Evolutionary conservation across 2,329 filamentous ascomycete species (phyloP).

Genomic region (Talaromyces piceae): DNA sequence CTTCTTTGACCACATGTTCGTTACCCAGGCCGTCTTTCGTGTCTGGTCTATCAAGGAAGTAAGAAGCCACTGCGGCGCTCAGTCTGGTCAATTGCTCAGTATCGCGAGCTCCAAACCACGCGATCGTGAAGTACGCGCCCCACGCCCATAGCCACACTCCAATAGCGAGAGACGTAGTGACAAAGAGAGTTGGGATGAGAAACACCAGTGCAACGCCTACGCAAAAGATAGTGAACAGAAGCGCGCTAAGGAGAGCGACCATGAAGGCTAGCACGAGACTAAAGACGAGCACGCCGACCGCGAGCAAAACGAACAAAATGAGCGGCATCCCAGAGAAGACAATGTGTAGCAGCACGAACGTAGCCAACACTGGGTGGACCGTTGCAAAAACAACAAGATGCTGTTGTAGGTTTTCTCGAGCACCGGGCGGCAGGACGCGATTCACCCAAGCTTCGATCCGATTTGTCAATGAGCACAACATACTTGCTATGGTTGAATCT

Average conservation of each 20-base stretch:
- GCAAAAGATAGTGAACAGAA: slow-evolving; percentile 45
- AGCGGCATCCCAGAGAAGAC: slow-evolving; percentile 60
- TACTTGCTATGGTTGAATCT: slow-evolving; percentile 2
- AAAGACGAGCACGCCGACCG: slow-evolving; percentile 54
- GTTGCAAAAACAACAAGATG: slow-evolving; percentile 50
- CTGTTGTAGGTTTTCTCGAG: slow-evolving; percentile 51
- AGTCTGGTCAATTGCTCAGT: slow-evolving; percentile 6
- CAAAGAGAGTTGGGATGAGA: slow-evolving; percentile 10
- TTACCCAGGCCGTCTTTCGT: not conserved
- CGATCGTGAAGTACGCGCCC: slow-evolving; percentile 6
- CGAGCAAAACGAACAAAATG: slow-evolving; percentile 61
- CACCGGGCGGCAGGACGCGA: slow-evolving; percentile 51
- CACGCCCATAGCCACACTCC: slow-evolving; percentile 12
- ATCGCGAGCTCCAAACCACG: slow-evolving; percentile 5
- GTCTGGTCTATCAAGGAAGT: slow-evolving; percentile 12
- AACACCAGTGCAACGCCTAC: slow-evolving; percentile 12
- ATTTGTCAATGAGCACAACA: slow-evolving; percentile 3
- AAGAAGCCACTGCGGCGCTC: slow-evolving; percentile 47
- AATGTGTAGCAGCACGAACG: slow-evolving; percentile 60
- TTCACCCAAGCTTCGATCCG: slow-evolving; percentile 31
- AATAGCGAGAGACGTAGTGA: slow-evolving; percentile 5
- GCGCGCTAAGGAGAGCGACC: slow-evolving; percentile 57
- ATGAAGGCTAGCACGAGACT: slow-evolving; percentile 54
- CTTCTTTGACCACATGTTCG: not conserved
- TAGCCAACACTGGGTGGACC: slow-evolving; percentile 60